A percentile compares a stretch with the other conserved stretches of the same genome.
Evolutionary conservation across 2,329 filamentous ascomycete species (phyloP).

Genomic region (Penicillium sclerotiorum): DNA sequence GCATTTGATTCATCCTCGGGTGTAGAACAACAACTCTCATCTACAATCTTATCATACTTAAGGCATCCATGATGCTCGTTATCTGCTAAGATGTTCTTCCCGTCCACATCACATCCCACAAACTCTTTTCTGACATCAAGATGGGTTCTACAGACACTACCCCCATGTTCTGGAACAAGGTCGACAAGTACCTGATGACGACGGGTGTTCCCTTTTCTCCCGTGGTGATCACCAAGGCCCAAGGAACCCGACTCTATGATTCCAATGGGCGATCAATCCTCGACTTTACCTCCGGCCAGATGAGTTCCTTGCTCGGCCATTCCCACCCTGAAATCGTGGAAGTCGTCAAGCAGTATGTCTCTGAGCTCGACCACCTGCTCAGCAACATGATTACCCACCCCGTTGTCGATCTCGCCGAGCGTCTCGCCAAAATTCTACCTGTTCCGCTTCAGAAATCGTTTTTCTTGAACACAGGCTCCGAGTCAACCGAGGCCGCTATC

Average conservation of each 20-base stretch:
- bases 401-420: slow-evolving; percentile 58
- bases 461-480: slow-evolving; percentile 61
- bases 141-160: slow-evolving; percentile 16
- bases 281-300: slow-evolving; percentile 64
- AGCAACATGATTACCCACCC: slow-evolving; percentile 62
- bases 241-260: slow-evolving; percentile 53
- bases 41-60: no score
- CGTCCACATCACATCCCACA: no score
- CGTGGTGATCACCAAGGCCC: slow-evolving; percentile 48
- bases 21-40: no score
- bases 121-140: no score
- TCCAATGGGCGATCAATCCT: slow-evolving; percentile 44
- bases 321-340: slow-evolving; percentile 61
- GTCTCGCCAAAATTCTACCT: slow-evolving; percentile 52
- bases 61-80: no score
- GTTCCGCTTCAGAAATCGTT: slow-evolving; percentile 56
- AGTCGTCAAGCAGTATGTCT: slow-evolving; percentile 53
- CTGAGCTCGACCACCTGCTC: slow-evolving; percentile 61
- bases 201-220: slow-evolving; percentile 46
- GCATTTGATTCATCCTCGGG: no score
- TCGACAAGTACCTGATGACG: slow-evolving; percentile 46
- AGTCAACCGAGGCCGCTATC: slow-evolving; percentile 65
- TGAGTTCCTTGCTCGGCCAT: slow-evolving; percentile 62
- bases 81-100: no score
- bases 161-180: slow-evolving; percentile 36